Evolutionary conservation across 805 yeast genomes (phyloP), one percentile per base, ranked within the genome.

Genomic region (Tetrapisispora arboricola): DNA sequence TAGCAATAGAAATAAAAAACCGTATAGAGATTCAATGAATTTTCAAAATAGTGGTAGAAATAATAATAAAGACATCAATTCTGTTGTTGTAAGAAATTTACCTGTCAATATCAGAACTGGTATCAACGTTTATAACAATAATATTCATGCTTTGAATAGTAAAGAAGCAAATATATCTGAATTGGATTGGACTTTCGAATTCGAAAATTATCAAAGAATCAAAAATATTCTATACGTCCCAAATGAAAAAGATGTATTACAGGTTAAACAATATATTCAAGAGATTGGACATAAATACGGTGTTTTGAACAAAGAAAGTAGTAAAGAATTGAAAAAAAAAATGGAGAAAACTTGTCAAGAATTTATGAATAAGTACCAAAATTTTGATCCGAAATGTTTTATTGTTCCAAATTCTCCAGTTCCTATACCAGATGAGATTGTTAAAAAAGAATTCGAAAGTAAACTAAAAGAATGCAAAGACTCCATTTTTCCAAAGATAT

Each of bases 401-500:
- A 34, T 11, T 24, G 10, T 22, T 11, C 6, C 4, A 10, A 16
- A 16, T 8, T 12, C 6, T 9, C 6, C 22, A 16, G 9, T 22
- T 16, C 4, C 37, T 10, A 17, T 15, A 3, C 29, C 29, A 2
- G 29, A 34, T 15, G 34, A 35, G 7, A 32, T 13, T 15, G 18
- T 32, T 15, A 46, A 43, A 18, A 42, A 37, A 25, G 29, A 36
- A 16, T 49, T 49, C 35, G 45, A 43, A 10, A 40, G 29, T 28
- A 41, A 37, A 18, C 27, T 53, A 21, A 46, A 46, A 15, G 41
- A 42, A 11, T 37, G 53, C 2, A 48, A 44, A 36, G 42, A 47
- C 10, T 43, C 46, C 6, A 60, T 56, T 43, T 35, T 37, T 12
- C 63, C 63, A 10, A 45, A 34, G 32, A 49, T 54, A 20, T 43